Percentiles rank a stretch among this genome's conserved stretches.
Evolutionary conservation across 208 protist species (phyloP).

Genomic region (Acanthamoeba castellanii): DNA sequence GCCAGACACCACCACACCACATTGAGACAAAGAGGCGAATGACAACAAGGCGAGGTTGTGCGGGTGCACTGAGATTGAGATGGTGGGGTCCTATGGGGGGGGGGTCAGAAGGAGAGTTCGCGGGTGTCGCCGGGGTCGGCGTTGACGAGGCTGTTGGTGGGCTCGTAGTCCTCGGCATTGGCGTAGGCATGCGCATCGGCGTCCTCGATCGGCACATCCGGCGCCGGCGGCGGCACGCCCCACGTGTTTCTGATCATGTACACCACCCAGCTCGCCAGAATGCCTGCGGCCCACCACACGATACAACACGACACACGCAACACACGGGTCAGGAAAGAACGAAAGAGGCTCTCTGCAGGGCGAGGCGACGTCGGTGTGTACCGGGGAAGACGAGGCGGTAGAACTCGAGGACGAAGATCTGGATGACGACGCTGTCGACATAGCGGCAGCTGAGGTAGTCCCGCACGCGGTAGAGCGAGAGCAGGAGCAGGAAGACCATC

Average conservation of each 20-base stretch:
- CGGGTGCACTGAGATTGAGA: too few relatives aligned
- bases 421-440: conserved; percentile 14
- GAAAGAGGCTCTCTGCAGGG: background rate
- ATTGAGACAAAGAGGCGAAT: too few relatives aligned
- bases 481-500: background rate
- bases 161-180: background rate
- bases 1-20: too few relatives aligned
- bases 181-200: background rate
- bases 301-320: background rate
- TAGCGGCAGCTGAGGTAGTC: conserved; percentile 37
- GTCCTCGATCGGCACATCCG: background rate
- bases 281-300: background rate
- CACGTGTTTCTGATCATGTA: conserved; percentile 10
- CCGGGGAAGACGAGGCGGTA: conserved; percentile 19
- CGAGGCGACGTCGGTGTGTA: background rate
- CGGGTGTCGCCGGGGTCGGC: background rate
- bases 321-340: too few relatives aligned
- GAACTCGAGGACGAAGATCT: conserved; percentile 43
- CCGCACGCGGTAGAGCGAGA: conserved; percentile 2
- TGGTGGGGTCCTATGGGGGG: too few relatives aligned
- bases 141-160: background rate
- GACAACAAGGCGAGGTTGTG: too few relatives aligned
- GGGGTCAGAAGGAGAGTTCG: background rate
- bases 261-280: conserved; percentile 23
- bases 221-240: background rate